phyloP scores from a whole-genome alignment of 2,329 filamentous ascomycete genomes.

The Penicillium sp. region DNA sequence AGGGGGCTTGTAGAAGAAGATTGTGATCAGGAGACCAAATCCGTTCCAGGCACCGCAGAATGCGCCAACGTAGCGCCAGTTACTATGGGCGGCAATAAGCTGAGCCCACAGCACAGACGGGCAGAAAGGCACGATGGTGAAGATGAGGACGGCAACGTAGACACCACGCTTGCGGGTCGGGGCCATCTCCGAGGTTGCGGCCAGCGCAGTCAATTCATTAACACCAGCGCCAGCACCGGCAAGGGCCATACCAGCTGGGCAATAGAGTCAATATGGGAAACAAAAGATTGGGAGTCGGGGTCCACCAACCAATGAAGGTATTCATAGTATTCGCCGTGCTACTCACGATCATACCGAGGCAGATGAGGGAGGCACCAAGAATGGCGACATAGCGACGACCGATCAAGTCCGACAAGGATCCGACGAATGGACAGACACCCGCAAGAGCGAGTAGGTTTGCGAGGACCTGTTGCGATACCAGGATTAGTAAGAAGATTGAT shows the following conservation, averaged over 20 bases:
- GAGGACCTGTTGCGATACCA: slow-evolving; percentile 43
- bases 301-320: slow-evolving; percentile 61
- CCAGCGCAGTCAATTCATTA: slow-evolving; percentile 71
- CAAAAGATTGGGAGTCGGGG: slow-evolving; percentile 35
- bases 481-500: background rate
- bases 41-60: slow-evolving; percentile 52
- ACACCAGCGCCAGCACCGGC: slow-evolving; percentile 70
- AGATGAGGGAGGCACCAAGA: slow-evolving; percentile 59
- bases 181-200: slow-evolving; percentile 71
- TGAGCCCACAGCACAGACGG: slow-evolving; percentile 68
- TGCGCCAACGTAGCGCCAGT: slow-evolving; percentile 53
- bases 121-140: slow-evolving; percentile 68
- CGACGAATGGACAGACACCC: slow-evolving; percentile 68
- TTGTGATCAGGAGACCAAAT: slow-evolving; percentile 50
- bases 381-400: slow-evolving; percentile 67
- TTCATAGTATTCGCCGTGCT: slow-evolving; percentile 66
- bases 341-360: slow-evolving; percentile 66
- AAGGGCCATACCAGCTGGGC: slow-evolving; percentile 60
- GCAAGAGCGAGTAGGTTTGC: slow-evolving; percentile 62
- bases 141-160: slow-evolving; percentile 66
- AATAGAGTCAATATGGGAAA: background rate
- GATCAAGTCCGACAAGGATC: slow-evolving; percentile 67
- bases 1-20: slow-evolving; percentile 55
- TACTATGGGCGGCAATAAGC: slow-evolving; percentile 55
- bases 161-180: slow-evolving; percentile 68